Base-by-base conservation (phyloP, 2,329 filamentous ascomycete genomes). In the Trichoderma koningii region DNA sequence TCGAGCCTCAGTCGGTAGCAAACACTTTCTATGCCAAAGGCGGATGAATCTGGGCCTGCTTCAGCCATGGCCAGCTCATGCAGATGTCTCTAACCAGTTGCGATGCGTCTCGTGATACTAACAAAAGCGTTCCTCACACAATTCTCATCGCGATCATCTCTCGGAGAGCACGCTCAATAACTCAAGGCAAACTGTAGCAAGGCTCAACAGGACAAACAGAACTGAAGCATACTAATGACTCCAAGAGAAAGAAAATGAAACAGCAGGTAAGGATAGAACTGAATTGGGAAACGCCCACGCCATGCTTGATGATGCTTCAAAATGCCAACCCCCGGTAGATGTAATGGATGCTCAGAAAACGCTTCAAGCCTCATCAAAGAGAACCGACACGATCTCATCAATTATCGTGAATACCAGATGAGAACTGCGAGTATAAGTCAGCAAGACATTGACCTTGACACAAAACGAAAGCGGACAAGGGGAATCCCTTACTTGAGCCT, bases 401-500 rank as follows among this genome's bases (percentile, higher is more conserved):
- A 92, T 75, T 65, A 92, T 82, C 2, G 87, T 90, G 75, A 90
- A 91, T 19, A 85, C 83, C 55, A 92, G 76, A 75, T 92, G 89
- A 55, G 87, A 83, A 76, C 85, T 88, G 68, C n/a, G 26, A 50
- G n/a, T 30, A 28, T 15, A 2, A 10, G 65, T 71, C 66, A 69
- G 73, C 66, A 52, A 41, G 14, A 48, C 17, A 55, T 28, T 10
- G 30, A 34, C 41, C 41, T 21, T n/a, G 30, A 42, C 14, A 50
- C 17, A 7, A 17, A 3, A 23, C 10, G 48, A 34, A 34, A 30
- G 38, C 26, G 7, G 2, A 30, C 3, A 17, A 23, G 26, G 15
- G 28, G 26, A 30, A 7, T 19, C 10, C 86, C 89, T 82, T 80
- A 93, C 90, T 98, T 97, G 70, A 99, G 81, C 69, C 92, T 84